phyloP scores from a whole-genome alignment of 164 flowering plant species.

The Litsea cubeba region DNA sequence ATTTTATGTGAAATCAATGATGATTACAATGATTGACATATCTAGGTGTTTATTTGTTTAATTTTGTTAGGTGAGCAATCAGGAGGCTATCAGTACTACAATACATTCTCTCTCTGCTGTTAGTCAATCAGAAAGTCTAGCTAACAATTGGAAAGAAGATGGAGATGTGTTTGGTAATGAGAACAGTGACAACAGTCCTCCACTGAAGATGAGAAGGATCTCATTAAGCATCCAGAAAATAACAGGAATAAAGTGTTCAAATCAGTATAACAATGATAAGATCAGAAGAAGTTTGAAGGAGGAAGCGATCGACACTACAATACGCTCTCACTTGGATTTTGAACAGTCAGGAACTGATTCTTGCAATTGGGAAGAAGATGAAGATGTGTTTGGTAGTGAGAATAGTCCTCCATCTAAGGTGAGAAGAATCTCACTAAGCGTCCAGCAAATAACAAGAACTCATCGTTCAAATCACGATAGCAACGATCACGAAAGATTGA shows the following conservation, averaged over 20 bases:
- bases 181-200: slow-evolving; percentile 16
- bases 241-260: not conserved
- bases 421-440: slow-evolving; percentile 9
- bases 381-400: slow-evolving; percentile 14
- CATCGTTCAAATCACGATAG: not conserved
- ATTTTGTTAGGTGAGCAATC: slow-evolving; percentile 62
- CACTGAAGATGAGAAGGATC: slow-evolving; percentile 10
- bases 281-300: not conserved
- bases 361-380: not conserved
- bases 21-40: no score
- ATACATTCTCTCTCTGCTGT: not conserved
- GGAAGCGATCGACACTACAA: no score
- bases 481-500: not conserved
- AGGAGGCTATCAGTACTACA: slow-evolving; percentile 65
- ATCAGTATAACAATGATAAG: not conserved
- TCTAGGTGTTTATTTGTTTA: slow-evolving; percentile 5
- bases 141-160: not conserved
- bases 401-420: slow-evolving; percentile 21
- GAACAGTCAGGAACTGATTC: no score
- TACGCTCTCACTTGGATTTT: no score
- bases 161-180: slow-evolving; percentile 1
- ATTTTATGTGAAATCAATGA: not conserved
- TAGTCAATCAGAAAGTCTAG: not conserved
- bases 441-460: slow-evolving; percentile 12
- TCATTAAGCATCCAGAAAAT: slow-evolving; percentile 14